phyloP scores from a whole-genome alignment of 2,329 filamentous ascomycete species.

The Calonectria leucothoes region DNA sequence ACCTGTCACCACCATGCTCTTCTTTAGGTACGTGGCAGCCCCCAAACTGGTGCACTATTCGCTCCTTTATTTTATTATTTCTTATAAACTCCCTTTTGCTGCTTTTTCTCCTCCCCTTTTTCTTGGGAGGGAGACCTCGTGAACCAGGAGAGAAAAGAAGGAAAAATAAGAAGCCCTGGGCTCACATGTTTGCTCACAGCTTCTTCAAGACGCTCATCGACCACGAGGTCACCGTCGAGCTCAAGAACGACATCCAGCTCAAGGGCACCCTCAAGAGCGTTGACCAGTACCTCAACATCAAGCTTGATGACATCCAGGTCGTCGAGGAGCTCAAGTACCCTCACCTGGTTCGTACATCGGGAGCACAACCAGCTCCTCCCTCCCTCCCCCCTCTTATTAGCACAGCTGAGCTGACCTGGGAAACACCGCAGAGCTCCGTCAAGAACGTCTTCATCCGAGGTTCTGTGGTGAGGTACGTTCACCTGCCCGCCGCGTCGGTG shows the following conservation, averaged over 20 bases:
- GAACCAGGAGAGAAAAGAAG: not conserved
- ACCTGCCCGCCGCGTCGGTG: slow-evolving; percentile 84
- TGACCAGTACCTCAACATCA: slow-evolving; percentile 99
- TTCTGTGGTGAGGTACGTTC: slow-evolving; percentile 92
- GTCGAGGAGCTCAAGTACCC: slow-evolving; percentile 95
- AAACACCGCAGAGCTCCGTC: slow-evolving; percentile 70
- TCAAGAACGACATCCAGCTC: slow-evolving; percentile 99
- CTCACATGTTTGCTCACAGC: slow-evolving; percentile 57
- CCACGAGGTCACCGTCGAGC: slow-evolving; percentile 96
- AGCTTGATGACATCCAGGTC: slow-evolving; percentile 94
- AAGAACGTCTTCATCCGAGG: slow-evolving; percentile 97
- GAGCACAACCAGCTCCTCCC: not conserved
- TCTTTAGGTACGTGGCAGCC: slow-evolving; percentile 53
- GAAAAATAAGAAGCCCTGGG: not conserved
- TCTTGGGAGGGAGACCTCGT: not conserved
- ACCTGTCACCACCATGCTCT: slow-evolving; percentile 53
- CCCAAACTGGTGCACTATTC: not conserved
- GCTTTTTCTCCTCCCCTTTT: not conserved
- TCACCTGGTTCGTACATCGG: slow-evolving; percentile 73
- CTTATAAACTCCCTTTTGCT: too few relatives aligned
- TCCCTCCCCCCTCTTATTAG: not conserved
- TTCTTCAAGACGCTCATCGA: slow-evolving; percentile 99
- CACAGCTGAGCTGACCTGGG: slow-evolving; percentile 7
- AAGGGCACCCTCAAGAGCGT: slow-evolving; percentile 96
- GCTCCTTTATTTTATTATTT: not conserved